Evolutionary conservation across 2,329 filamentous ascomycete genomes (phyloP).

Genomic region (Penicillium sp.): DNA sequence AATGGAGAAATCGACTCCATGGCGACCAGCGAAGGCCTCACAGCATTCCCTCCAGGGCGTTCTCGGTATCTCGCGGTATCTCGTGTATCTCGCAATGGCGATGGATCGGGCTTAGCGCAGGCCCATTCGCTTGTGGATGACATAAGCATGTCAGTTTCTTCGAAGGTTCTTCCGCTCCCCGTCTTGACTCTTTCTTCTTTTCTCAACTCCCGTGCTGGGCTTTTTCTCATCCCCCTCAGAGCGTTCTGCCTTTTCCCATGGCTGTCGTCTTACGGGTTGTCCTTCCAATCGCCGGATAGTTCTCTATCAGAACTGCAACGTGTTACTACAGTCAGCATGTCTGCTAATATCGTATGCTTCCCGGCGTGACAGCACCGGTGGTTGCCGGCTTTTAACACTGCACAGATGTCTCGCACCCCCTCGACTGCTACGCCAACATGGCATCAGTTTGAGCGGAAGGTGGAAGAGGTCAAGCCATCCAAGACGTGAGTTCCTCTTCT

Average conservation of each 20-base stretch:
- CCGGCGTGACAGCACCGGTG: constrained; percentile 29
- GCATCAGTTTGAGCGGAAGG: constrained; percentile 74
- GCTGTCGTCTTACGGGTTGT: constrained; percentile 33
- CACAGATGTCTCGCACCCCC: constrained; percentile 65
- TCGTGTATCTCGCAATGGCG: constrained; percentile 10
- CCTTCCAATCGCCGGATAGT: constrained; percentile 35
- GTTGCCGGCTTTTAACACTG: constrained; percentile 36
- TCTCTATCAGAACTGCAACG: constrained; percentile 17
- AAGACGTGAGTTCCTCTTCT: constrained; percentile 71
- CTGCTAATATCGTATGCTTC: constrained; percentile 43
- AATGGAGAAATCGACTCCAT: constrained; percentile 43
- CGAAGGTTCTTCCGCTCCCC: constrained; percentile 24
- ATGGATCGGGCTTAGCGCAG: constrained; percentile 30
- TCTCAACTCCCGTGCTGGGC: constrained; percentile 21
- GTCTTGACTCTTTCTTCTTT: constrained; percentile 18
- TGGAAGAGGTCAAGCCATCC: constrained; percentile 78
- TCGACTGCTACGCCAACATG: constrained; percentile 69
- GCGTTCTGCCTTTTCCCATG: constrained; percentile 31
- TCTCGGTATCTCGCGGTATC: constrained; percentile 3
- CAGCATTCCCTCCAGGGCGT: too few relatives aligned
- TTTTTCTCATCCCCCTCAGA: constrained; percentile 20
- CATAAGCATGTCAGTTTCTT: constrained; percentile 23
- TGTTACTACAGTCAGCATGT: constrained; percentile 33
- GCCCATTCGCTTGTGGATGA: constrained; percentile 35
- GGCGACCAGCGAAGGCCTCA: too few relatives aligned